These are phyloP conservation scores for Boletellus deceptivus DNA, from an alignment of 1,284 basidiomycete species.

Conservation along the genomic window DNA sequence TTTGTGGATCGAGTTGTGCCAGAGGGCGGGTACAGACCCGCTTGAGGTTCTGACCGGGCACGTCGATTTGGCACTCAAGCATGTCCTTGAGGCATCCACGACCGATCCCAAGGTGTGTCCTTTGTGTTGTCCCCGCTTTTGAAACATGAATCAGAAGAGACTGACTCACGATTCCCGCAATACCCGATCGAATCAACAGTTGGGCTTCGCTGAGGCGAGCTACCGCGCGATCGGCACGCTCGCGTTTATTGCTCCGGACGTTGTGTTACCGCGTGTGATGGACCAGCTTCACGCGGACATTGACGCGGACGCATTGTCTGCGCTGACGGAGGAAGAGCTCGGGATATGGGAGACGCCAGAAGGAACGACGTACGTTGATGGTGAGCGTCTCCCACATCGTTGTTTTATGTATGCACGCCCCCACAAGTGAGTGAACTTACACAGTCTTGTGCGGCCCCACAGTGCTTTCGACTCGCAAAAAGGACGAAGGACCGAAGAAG, in stretches of 20 bases:
- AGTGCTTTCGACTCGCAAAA: conserved; percentile 68
- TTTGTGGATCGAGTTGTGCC: conserved; percentile 84
- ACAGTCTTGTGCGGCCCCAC: background rate
- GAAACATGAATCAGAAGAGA: no score
- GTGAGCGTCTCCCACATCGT: conserved; percentile 38
- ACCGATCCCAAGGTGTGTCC: conserved; percentile 44
- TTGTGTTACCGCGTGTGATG: conserved; percentile 68
- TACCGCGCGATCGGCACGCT: conserved; percentile 77
- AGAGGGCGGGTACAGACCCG: conserved; percentile 68
- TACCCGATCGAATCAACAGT: conserved; percentile 24
- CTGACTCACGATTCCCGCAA: no score
- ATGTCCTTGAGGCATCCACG: conserved; percentile 47
- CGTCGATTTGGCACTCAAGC: conserved; percentile 49
- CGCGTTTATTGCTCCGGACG: conserved; percentile 72
- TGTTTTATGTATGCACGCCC: no score
- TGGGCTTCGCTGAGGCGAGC: conserved; percentile 60
- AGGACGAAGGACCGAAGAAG: conserved; percentile 57
- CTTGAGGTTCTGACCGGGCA: conserved; percentile 53
- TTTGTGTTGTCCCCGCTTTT: no score
- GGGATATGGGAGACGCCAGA: conserved; percentile 85
- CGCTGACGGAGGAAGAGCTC: conserved; percentile 70
- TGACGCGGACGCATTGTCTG: conserved; percentile 52
- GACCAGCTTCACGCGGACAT: conserved; percentile 66
- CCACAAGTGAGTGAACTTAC: no score
- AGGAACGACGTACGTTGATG: conserved; percentile 77